These are phyloP conservation scores for Protomyces pachydermus DNA, from an alignment of 1,139 yeast genomes.

Conservation along the genomic window DNA sequence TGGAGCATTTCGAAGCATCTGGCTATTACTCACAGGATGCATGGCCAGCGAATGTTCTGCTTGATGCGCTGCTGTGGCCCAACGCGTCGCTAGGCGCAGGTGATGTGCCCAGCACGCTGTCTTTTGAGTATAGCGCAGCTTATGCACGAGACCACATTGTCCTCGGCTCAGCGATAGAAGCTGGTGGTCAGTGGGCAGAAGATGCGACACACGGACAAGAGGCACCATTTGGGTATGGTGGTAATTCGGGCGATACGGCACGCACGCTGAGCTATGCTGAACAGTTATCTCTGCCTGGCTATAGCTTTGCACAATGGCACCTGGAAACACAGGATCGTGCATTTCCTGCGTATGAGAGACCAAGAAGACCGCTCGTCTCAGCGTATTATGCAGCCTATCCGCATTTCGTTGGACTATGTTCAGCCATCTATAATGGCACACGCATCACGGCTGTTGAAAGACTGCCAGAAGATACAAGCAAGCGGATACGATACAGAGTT, in stretches of 20 bases:
- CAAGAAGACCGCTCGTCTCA: conserved; percentile 37
- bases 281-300: conserved; percentile 41
- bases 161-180: conserved; percentile 35
- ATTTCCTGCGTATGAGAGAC: conserved; percentile 36
- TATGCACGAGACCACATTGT: conserved; percentile 34
- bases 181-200: conserved; percentile 42
- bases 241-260: conserved; percentile 28
- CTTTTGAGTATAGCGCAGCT: conserved; percentile 34
- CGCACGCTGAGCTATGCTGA: conserved; percentile 39
- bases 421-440: conserved; percentile 25
- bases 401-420: conserved; percentile 33
- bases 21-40: conserved; percentile 22
- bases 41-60: conserved; percentile 37
- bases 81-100: conserved; percentile 35
- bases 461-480: neutral
- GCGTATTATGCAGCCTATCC: conserved; percentile 38
- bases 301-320: conserved; percentile 36
- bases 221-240: neutral
- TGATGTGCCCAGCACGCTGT: conserved; percentile 31
- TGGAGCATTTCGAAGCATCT: conserved; percentile 18
- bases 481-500: conserved; percentile 1
- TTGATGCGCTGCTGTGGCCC: conserved; percentile 38
- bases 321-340: conserved; percentile 28
- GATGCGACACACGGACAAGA: neutral
- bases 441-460: conserved; percentile 27